Base-by-base conservation (phyloP, 208 protist genomes). In the Wallacemonas sp. region DNA sequence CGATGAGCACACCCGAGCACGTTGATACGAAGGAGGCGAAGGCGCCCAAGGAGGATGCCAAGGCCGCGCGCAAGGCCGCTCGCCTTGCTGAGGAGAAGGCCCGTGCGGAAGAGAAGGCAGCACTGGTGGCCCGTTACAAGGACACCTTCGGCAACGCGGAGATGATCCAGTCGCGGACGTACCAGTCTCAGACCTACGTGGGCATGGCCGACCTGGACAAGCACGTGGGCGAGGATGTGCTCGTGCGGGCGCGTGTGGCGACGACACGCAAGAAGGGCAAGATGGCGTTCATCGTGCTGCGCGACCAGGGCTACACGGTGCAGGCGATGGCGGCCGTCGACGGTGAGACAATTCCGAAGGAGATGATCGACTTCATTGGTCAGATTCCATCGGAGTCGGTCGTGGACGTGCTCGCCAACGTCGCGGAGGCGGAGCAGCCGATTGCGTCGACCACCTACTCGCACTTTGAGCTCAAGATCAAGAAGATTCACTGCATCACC, bases 181-280 rank as follows among this genome's bases (percentile, higher is more conserved):
- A 96, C 73, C 58, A 78, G 41, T 76, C 73, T 1, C 74, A 29
- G 27, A 63, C 60, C 29, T 90, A 78, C 76, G 74, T 64, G 34
- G 64, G 77, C 9, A 77, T 97, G 37, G 33, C 65, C 9, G 55
- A 72, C 9, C 72, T 97, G 34, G 59, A 57, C 48, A 72, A 50
- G 63, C 33, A 64, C 27, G 74, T 71, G 0, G 87, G 72, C 42
- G 46, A 80, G 73, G 71, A 73, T 1, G 85, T 97, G 26, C 68
- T 76, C 24, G 62, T 96, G 39, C 91, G 93, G 27, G 87, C 85
- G 4, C 85, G 93, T 48, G 87, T 97, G 58, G 80, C 81, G 61
- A 94, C 91, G 52, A 92, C 86, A 39, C 84, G 93, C 55, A 94
- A 93, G 72, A 95, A 93, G 82, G 89, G 90, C 29, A 97, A 96